These are phyloP conservation scores for Piper betle DNA, from an alignment of 164 flowering plant species.

Conservation along the genomic window DNA sequence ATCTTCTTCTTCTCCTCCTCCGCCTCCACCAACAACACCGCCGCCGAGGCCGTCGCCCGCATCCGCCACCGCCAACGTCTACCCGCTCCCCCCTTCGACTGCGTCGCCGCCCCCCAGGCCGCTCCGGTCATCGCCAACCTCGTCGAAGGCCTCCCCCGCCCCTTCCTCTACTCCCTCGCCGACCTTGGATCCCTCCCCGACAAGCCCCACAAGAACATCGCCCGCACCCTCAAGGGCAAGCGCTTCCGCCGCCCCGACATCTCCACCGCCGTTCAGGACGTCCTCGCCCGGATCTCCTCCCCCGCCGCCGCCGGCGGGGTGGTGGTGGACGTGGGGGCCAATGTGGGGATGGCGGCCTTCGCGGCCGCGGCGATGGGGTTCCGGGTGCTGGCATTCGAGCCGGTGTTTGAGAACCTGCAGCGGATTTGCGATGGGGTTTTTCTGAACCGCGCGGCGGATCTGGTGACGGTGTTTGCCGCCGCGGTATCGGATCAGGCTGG, in stretches of 20 bases:
- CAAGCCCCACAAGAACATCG: conserved; percentile 88
- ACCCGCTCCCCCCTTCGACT: conserved; percentile 65
- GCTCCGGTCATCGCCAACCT: conserved; percentile 78
- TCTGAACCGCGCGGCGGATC: conserved; percentile 57
- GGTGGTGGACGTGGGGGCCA: conserved; percentile 88
- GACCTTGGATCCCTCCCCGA: conserved; percentile 83
- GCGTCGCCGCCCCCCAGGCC: conserved; percentile 55
- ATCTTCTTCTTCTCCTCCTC: conserved; percentile 22
- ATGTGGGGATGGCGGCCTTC: conserved; percentile 94
- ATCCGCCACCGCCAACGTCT: conserved; percentile 10
- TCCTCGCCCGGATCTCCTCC: conserved; percentile 42
- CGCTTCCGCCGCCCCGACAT: conserved; percentile 78
- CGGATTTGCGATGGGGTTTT: conserved; percentile 91
- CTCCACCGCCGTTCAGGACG: conserved; percentile 44
- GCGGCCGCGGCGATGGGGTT: conserved; percentile 98
- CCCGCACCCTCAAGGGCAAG: conserved; percentile 63
- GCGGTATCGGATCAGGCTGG: conserved; percentile 81
- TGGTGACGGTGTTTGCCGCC: conserved; percentile 73
- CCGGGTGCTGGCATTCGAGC: conserved; percentile 79
- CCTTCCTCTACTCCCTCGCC: conserved; percentile 76
- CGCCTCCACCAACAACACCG: neutral
- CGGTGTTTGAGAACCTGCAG: conserved; percentile 95
- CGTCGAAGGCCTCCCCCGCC: conserved; percentile 71
- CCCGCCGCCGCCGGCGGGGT: conserved; percentile 28
- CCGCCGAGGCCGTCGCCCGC: neutral